Base-by-base conservation (phyloP, 2,329 filamentous ascomycete genomes). In the Neoarthrinium moseri region DNA sequence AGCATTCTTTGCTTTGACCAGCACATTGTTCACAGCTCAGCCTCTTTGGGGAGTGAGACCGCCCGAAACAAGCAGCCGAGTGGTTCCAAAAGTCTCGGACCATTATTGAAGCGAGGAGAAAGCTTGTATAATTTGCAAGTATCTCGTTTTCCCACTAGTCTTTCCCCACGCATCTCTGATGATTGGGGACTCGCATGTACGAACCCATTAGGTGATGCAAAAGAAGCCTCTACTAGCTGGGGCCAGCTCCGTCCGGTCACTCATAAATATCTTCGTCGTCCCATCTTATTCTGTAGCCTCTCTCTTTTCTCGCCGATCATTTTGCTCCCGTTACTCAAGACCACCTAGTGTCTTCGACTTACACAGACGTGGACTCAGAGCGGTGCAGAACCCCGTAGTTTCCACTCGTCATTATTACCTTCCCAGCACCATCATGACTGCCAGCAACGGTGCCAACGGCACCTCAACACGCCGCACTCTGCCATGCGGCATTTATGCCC, bases 401-500 rank as follows among this genome's bases (percentile, higher is more conserved):
- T 12, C 10, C n/a, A 33, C 41, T 43, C 22, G 15, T 45, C 29
- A 20, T 18, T 29, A 7, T 15, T 24, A 33, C 35, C n/a, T 27
- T 40, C 46, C 32, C 32, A 38, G 22, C 38, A 33, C 26, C 54
- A 65, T 43, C 48, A 72, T 71, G 68, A 62, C 63, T 50, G 56
- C 54, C 46, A 44, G 59, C 38, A 66, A 60, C 50, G 61, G 59
- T 43, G 24, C 55, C 51, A 63, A 66, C 47, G 62, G 66, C 54
- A 52, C 63, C 48, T 62, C 67, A 52, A 52, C 68, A 15, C 70
- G 71, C 51, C 71, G 77, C 48, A 76, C 84, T 52, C 80, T 95
- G 45, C 86, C 87, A 35, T 85, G 86, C 60, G 89, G 89, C 64
- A 91, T 94, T 64, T 95, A 94, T 68, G 87, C 87, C 49, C 90